Evolutionary conservation across 2,329 filamentous ascomycete species (phyloP).

Genomic region (Colletotrichum graminicola): DNA sequence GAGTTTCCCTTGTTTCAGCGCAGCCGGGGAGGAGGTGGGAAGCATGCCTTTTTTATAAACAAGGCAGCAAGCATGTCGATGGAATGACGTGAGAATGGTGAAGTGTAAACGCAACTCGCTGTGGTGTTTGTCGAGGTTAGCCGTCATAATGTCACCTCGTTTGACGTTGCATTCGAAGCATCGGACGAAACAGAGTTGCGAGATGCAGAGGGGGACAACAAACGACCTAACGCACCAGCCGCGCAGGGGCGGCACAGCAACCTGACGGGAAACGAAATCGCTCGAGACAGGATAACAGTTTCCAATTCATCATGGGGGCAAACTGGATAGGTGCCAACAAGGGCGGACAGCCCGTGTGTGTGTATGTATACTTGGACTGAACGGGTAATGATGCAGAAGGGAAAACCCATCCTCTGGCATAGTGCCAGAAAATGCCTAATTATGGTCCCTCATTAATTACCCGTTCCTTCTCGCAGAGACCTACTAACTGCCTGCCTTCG

Average conservation of each 20-base stretch:
- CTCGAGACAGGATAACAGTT: too few species aligned
- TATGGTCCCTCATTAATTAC: too few species aligned
- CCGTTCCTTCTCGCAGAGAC: too few species aligned
- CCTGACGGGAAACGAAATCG: neutral
- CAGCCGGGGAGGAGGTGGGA: neutral
- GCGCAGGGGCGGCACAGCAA: constrained; percentile 4
- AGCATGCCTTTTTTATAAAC: neutral
- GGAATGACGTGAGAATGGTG: neutral
- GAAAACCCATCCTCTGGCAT: too few species aligned
- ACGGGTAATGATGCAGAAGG: too few species aligned
- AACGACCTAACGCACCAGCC: constrained; percentile 7
- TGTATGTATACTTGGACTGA: too few species aligned
- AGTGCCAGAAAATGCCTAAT: too few species aligned
- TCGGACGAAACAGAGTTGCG: constrained; percentile 20
- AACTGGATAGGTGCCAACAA: too few species aligned
- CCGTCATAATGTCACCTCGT: neutral
- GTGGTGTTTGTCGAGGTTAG: neutral
- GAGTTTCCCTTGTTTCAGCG: constrained; percentile 32
- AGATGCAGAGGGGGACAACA: constrained; percentile 13
- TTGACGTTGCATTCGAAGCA: neutral
- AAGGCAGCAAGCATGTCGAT: too few species aligned
- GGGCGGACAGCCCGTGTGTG: too few species aligned
- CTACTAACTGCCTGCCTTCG: neutral
- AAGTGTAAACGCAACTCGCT: neutral
- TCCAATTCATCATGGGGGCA: too few species aligned